Evolutionary conservation across 2,329 filamentous ascomycete genomes (phyloP).

Genomic region (Phyllosticta ampelicida): DNA sequence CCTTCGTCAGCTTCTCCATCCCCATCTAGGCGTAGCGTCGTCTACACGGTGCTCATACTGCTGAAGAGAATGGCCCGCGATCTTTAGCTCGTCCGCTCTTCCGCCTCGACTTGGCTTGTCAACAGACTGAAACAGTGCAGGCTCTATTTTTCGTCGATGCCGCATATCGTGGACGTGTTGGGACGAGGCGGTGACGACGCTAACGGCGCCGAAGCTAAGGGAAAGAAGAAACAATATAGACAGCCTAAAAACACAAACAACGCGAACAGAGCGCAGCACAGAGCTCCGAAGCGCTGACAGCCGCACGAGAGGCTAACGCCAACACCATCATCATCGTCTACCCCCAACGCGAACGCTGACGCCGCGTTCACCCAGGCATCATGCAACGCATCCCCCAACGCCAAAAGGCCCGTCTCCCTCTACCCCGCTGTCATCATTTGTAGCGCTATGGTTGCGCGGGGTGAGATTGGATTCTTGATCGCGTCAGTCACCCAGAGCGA

Average conservation of each 20-base stretch:
- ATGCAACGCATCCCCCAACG: slow-evolving; percentile 13
- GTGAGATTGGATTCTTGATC: slow-evolving; percentile 71
- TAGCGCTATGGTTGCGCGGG: slow-evolving; percentile 62
- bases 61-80: slow-evolving; percentile 36
- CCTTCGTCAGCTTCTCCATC: slow-evolving; percentile 65
- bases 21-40: slow-evolving; percentile 64
- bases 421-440: slow-evolving; percentile 59
- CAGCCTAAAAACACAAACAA: background rate
- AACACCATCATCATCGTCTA: background rate
- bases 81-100: slow-evolving; percentile 30
- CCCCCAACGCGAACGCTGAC: background rate
- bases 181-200: background rate
- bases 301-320: background rate
- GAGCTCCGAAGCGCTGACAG: background rate
- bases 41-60: slow-evolving; percentile 63
- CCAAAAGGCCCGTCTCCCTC: slow-evolving; percentile 47
- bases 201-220: background rate
- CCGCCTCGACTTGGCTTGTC: slow-evolving; percentile 10
- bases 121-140: background rate
- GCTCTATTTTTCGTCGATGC: background rate
- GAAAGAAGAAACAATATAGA: background rate
- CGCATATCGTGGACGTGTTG: slow-evolving; percentile 7
- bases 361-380: background rate
- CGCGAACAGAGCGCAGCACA: background rate
- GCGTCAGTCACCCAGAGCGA: slow-evolving; percentile 52